phyloP scores from a whole-genome alignment of 805 yeast species.

The Zygosaccharomyces lentus region DNA sequence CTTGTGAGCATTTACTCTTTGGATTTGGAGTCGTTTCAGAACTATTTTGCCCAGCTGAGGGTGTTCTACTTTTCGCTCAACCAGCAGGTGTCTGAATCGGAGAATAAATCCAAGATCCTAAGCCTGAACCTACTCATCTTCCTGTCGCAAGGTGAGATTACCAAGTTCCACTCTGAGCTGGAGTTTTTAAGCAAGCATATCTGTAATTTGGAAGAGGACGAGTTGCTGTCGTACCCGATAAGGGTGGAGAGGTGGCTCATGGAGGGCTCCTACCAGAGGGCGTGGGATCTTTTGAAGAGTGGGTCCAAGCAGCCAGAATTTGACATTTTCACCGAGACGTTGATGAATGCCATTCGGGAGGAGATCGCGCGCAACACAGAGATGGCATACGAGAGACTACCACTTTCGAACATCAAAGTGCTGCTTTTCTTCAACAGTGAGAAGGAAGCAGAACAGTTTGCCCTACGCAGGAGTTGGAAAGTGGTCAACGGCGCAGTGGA shows the following conservation, averaged over 20 bases:
- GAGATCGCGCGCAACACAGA: conserved; percentile 86
- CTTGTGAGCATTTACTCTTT: conserved; percentile 63
- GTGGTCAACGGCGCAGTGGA: conserved; percentile 48
- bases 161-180: conserved; percentile 85
- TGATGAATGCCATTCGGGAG: conserved; percentile 72
- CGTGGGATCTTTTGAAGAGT: conserved; percentile 62
- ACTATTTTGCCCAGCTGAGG: conserved; percentile 66
- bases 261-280: conserved; percentile 94
- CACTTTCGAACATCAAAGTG: conserved; percentile 76
- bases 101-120: conserved; percentile 65
- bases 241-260: conserved; percentile 87
- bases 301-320: conserved; percentile 59
- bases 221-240: conserved; percentile 76
- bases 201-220: conserved; percentile 54
- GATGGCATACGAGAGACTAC: conserved; percentile 68
- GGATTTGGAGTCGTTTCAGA: conserved; percentile 63
- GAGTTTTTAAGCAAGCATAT: conserved; percentile 57
- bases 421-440: conserved; percentile 66
- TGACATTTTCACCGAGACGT: conserved; percentile 67
- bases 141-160: conserved; percentile 77
- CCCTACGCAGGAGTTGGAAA: conserved; percentile 54
- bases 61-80: conserved; percentile 59
- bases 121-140: conserved; percentile 73
- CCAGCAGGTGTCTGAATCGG: conserved; percentile 40
- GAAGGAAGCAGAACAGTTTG: conserved; percentile 49